Conservation (phyloP, 768 basidiomycete species). For the Tephrocybe sp. region DNA sequence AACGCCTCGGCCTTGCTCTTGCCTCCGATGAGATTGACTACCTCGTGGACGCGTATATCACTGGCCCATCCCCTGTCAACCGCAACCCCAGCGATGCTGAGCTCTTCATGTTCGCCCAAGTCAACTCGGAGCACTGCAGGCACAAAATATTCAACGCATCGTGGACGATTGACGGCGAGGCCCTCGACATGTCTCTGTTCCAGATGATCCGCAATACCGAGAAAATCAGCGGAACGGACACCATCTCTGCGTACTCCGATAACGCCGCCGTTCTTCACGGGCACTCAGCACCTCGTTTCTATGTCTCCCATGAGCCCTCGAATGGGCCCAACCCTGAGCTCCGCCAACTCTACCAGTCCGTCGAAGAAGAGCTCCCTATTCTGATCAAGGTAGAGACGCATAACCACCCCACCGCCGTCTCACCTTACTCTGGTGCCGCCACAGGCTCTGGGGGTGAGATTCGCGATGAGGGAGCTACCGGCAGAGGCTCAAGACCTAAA, state of each 20-base stretch:
- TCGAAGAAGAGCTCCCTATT: slow-evolving; percentile 77
- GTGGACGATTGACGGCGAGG: slow-evolving; percentile 82
- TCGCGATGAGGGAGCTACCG: slow-evolving; percentile 95
- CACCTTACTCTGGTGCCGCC: slow-evolving; percentile 97
- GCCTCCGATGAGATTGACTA: slow-evolving; percentile 90
- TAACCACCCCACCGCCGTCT: slow-evolving; percentile 98
- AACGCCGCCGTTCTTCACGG: slow-evolving; percentile 96
- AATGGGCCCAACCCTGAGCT: slow-evolving; percentile 22
- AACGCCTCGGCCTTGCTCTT: slow-evolving; percentile 85
- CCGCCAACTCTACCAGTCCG: slow-evolving; percentile 51
- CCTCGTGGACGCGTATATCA: slow-evolving; percentile 83
- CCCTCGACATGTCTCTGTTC: slow-evolving; percentile 77
- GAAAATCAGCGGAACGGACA: slow-evolving; percentile 67
- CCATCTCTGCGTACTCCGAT: slow-evolving; percentile 96
- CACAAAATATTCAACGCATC: slow-evolving; percentile 99
- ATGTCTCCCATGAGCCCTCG: slow-evolving; percentile 36
- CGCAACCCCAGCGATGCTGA: slow-evolving; percentile 96
- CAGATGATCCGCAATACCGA: slow-evolving; percentile 98
- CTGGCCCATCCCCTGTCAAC: slow-evolving; percentile 62
- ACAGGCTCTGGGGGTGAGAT: slow-evolving; percentile 99
- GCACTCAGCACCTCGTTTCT: slow-evolving; percentile 72
- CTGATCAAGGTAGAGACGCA: slow-evolving; percentile 99
- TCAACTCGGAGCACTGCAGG: slow-evolving; percentile 99
- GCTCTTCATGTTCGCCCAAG: slow-evolving; percentile 99
- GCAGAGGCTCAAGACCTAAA: slow-evolving; percentile 94